phyloP scores from a whole-genome alignment of 352 stramenopile genomes.

The Ophiocytium majus region DNA sequence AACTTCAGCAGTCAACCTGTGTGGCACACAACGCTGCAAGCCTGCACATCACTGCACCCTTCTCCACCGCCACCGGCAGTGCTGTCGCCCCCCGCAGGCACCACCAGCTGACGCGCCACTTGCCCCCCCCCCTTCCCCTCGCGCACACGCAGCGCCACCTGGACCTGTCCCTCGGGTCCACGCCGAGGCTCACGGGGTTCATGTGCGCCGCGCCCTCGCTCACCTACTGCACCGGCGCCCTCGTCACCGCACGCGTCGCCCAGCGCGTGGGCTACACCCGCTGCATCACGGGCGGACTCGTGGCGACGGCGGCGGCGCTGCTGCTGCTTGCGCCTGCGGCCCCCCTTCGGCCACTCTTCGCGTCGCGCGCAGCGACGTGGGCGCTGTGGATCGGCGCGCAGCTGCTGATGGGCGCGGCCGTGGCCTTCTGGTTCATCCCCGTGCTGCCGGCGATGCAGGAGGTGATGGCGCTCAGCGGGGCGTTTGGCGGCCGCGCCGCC shows the following conservation, averaged over 20 bases:
- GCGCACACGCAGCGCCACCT: neutral
- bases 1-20: too few species aligned
- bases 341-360: neutral
- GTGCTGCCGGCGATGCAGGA: slow-evolving; percentile 19
- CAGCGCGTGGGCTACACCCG: neutral
- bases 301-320: neutral
- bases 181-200: neutral
- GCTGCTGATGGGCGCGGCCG: neutral
- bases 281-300: neutral
- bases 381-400: neutral
- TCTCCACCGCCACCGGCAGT: neutral
- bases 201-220: neutral
- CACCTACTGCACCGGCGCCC: neutral
- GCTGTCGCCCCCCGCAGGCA: neutral
- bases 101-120: neutral
- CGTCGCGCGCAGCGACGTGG: slow-evolving; percentile 1
- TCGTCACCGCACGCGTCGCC: neutral
- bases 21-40: too few species aligned
- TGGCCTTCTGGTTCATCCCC: neutral
- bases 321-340: neutral
- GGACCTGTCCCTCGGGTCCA: neutral
- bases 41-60: neutral
- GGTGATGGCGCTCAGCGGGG: neutral
- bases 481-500: neutral
- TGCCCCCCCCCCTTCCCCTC: neutral